Conservation (phyloP, 2,329 filamentous ascomycete species). For the Fonsecaea erecta region DNA sequence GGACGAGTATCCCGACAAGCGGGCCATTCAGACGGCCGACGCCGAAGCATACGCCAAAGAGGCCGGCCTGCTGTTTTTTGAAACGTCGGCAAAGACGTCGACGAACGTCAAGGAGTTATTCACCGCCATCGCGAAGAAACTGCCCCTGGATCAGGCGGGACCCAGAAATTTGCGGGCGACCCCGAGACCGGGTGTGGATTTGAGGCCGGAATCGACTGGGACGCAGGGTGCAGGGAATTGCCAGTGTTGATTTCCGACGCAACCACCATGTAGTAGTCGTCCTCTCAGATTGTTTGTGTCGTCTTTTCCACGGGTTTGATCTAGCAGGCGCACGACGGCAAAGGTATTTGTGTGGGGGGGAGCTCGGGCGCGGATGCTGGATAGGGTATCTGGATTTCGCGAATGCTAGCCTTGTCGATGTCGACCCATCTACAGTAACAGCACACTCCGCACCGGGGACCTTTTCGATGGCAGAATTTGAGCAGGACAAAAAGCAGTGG, state of each 20-base stretch:
- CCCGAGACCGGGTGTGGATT: constrained; percentile 67
- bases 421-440: background rate
- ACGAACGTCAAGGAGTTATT: constrained; percentile 96
- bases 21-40: constrained; percentile 84
- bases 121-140: constrained; percentile 95
- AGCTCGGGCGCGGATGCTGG: constrained; percentile 23
- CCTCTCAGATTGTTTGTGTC: constrained; percentile 8
- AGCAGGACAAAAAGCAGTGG: background rate
- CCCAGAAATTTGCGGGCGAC: constrained; percentile 78
- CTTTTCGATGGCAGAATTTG: background rate
- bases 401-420: constrained; percentile 3
- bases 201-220: constrained; percentile 65
- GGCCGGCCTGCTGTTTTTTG: constrained; percentile 94
- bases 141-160: constrained; percentile 94
- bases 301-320: constrained; percentile 11
- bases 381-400: constrained; percentile 25
- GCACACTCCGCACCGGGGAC: background rate
- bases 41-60: constrained; percentile 95
- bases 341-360: constrained; percentile 3
- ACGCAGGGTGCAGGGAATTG: constrained; percentile 65
- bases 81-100: constrained; percentile 96
- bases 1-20: constrained; percentile 91
- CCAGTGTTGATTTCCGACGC: constrained; percentile 60
- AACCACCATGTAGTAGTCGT: background rate
- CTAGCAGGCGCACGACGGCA: constrained; percentile 31